These are phyloP conservation scores for Abortiporus biennis DNA, from an alignment of 1,284 basidiomycete species.

Conservation along the genomic window DNA sequence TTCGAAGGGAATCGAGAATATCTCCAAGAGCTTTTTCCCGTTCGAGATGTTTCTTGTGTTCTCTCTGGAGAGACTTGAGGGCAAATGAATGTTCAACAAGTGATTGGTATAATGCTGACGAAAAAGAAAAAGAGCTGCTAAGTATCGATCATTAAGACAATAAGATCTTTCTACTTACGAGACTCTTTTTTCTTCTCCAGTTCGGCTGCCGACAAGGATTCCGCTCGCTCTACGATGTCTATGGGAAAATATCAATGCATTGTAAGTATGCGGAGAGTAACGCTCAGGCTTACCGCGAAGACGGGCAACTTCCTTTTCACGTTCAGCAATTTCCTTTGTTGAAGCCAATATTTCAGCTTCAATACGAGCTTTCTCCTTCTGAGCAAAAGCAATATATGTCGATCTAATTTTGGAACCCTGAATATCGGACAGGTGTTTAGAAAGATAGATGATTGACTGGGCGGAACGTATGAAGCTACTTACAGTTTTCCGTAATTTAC, in stretches of 20 bases:
- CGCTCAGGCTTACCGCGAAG: slow-evolving; percentile 44
- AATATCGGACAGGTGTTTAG: slow-evolving; percentile 2
- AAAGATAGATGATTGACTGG: neutral
- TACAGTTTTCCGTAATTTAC: slow-evolving; percentile 78
- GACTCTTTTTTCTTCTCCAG: slow-evolving; percentile 82
- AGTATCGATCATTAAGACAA: neutral
- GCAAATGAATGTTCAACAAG: slow-evolving; percentile 72
- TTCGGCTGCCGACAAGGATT: slow-evolving; percentile 67
- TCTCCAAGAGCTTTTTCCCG: slow-evolving; percentile 77
- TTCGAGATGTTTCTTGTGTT: slow-evolving; percentile 67
- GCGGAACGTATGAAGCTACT: slow-evolving; percentile 20
- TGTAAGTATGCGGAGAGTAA: neutral
- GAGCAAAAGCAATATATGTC: slow-evolving; percentile 82
- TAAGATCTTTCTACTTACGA: slow-evolving; percentile 49
- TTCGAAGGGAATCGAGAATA: slow-evolving; percentile 79
- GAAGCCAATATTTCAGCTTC: slow-evolving; percentile 53
- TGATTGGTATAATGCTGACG: slow-evolving; percentile 76
- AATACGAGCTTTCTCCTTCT: slow-evolving; percentile 81
- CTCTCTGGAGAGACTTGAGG: slow-evolving; percentile 69
- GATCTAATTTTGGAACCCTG: slow-evolving; percentile 90
- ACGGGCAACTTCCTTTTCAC: slow-evolving; percentile 65
- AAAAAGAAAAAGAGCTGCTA: too few species aligned
- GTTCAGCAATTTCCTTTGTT: slow-evolving; percentile 50
- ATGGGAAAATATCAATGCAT: neutral
- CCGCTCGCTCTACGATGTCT: slow-evolving; percentile 67